These are phyloP conservation scores for Corchorus capsularis DNA, from an alignment of 345 rosid genomes.

Conservation along the genomic window DNA sequence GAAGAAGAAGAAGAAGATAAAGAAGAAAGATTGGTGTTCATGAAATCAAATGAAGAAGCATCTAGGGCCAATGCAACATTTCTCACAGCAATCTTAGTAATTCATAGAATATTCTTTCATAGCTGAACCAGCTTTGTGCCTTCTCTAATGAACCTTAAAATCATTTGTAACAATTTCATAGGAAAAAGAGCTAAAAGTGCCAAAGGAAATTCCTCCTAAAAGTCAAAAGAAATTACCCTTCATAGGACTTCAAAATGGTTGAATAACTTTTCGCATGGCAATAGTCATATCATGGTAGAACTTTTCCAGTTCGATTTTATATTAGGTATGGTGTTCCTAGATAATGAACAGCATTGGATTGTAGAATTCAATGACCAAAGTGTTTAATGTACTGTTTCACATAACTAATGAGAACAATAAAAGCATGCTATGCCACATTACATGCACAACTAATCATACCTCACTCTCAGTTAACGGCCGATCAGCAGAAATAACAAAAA, in stretches of 20 bases:
- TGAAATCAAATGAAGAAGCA: background rate
- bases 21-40: background rate
- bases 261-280: background rate
- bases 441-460: conserved; percentile 46
- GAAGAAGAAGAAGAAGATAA: too few relatives aligned
- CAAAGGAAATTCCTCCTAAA: background rate
- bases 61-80: background rate
- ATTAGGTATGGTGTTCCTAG: conserved; percentile 2
- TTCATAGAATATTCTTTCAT: background rate
- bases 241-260: background rate
- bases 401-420: background rate
- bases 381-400: conserved; percentile 6
- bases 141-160: background rate
- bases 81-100: background rate
- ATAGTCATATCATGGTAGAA: background rate
- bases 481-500: conserved; percentile 95
- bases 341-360: background rate
- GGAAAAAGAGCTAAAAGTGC: background rate
- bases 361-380: background rate
- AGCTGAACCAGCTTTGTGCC: background rate
- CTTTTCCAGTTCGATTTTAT: background rate
- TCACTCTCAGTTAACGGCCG: conserved; percentile 97
- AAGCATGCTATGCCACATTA: conserved; percentile 16
- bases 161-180: background rate
- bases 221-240: background rate